Conservation (phyloP, 345 rosid species). For the Melaleuca alternifolia region DNA sequence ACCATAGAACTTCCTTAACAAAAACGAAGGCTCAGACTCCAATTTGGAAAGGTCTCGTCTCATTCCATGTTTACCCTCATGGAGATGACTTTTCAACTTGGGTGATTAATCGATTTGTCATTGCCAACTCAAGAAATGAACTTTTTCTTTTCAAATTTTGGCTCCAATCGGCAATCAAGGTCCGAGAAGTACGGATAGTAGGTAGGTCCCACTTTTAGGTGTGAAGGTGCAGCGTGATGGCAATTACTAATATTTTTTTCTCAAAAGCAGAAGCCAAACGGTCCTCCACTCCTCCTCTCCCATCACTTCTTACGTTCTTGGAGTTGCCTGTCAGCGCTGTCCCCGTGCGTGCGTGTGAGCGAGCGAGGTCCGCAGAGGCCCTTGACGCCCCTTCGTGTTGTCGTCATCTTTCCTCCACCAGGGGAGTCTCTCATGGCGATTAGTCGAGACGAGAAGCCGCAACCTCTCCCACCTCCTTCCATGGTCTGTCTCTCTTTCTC, state of each 20-base stretch:
- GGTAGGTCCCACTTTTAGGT: not conserved
- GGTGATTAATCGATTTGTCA: not conserved
- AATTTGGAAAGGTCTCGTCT: not conserved
- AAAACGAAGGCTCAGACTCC: too few species aligned
- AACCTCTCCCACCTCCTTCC: not conserved
- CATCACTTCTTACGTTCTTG: not conserved
- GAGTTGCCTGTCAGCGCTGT: not conserved
- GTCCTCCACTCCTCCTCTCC: not conserved
- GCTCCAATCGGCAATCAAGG: not conserved
- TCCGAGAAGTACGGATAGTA: not conserved
- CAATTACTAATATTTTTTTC: not conserved
- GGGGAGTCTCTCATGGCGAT: not conserved
- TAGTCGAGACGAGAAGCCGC: not conserved
- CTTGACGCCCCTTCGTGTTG: not conserved
- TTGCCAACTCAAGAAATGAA: not conserved
- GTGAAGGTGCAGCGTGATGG: not conserved
- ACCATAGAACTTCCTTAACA: not conserved
- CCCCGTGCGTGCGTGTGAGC: not conserved
- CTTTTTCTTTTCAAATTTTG: not conserved
- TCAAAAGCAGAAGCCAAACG: not conserved
- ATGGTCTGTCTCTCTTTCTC: not conserved
- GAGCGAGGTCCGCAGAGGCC: not conserved
- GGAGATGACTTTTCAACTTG: not conserved
- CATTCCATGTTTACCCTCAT: not conserved
- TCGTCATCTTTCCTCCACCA: not conserved